Base-by-base conservation (phyloP, 129 eudicot species). In the Chrysanthemum seticuspe region DNA sequence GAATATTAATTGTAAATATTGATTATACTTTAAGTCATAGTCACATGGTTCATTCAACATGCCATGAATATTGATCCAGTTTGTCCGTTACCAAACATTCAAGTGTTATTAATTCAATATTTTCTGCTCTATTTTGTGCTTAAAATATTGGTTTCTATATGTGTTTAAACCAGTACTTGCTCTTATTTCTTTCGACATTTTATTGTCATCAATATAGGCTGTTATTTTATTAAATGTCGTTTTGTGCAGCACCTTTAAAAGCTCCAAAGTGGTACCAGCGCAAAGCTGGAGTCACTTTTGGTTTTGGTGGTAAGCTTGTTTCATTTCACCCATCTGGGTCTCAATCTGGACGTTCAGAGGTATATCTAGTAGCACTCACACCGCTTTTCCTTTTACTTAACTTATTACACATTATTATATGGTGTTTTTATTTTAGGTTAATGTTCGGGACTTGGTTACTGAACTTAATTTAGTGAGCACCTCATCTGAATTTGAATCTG, bases 211-310 rank as follows among this genome's bases (percentile, higher is more conserved):
- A 6, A 53, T 40, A 13, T 65, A 1, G 65, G 6, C 25, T 47
- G 14, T 65, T 54, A 40, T 65, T 40, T 14, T 55, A 23, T 66
- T 9, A 19, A 14, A 8, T 52, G n/a, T 59, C 73, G 71, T 65
- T 53, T 64, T 45, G 16, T 75, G 81, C 87, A 87, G 96, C 89
- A 70, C 85, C 86, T 45, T 74, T 92, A 73, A 83, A 80, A 82
- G 91, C 96, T 63, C 98, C 98, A 68, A 92, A 92, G 80, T 92
- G 98, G 98, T 92, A 89, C 76, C 88, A 89, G 66, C 87, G 78
- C 47, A 85, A 86, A 76, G 89, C 93, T 31, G 98, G 98, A 49
- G 98, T 92, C 49, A 85, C 96, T 72, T 92, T 92, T 76, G 98
- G 96, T 62, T 92, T 92, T 83, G 98, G 98, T 34, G 96, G 98